phyloP scores from a whole-genome alignment of 805 yeast genomes.

The Metschnikowia noctiluminum region DNA sequence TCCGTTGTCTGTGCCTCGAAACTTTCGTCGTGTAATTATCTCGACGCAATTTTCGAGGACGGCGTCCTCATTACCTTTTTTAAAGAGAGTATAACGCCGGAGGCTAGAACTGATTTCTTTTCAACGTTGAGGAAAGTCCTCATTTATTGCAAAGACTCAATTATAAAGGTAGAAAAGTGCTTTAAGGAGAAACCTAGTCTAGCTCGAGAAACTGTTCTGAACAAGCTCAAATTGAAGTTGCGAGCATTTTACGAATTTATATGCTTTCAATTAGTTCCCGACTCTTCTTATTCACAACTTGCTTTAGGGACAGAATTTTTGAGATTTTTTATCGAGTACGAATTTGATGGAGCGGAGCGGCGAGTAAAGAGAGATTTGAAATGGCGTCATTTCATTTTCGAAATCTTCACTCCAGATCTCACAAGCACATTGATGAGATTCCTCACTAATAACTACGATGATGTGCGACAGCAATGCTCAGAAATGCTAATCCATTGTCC shows the following conservation, averaged over 20 bases:
- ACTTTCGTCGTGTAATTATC: constrained; percentile 47
- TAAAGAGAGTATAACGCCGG: constrained; percentile 24
- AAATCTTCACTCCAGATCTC: constrained; percentile 7
- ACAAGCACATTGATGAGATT: constrained; percentile 56
- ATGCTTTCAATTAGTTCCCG: constrained; percentile 50
- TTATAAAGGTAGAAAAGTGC: constrained; percentile 29
- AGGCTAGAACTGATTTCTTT: constrained; percentile 61
- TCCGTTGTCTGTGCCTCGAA: constrained; percentile 60
- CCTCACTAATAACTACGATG: constrained; percentile 70
- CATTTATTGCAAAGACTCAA: constrained; percentile 63
- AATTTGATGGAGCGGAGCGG: constrained; percentile 20
- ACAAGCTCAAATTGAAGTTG: neutral
- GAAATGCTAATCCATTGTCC: constrained; percentile 12
- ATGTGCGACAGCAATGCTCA: constrained; percentile 46
- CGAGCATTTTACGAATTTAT: constrained; percentile 54
- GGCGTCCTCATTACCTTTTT: constrained; percentile 30
- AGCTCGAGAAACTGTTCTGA: constrained; percentile 2
- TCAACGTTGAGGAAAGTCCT: constrained; percentile 63
- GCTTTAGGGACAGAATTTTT: constrained; percentile 31
- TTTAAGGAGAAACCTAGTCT: constrained; percentile 7
- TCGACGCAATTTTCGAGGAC: constrained; percentile 40
- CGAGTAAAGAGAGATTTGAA: constrained; percentile 1
- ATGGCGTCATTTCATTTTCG: constrained; percentile 1
- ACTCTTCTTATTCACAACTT: constrained; percentile 42
- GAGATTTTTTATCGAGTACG: constrained; percentile 46